Base-by-base conservation (phyloP, 495 filamentous ascomycete genomes). In the Lophiostoma macrostomum region DNA sequence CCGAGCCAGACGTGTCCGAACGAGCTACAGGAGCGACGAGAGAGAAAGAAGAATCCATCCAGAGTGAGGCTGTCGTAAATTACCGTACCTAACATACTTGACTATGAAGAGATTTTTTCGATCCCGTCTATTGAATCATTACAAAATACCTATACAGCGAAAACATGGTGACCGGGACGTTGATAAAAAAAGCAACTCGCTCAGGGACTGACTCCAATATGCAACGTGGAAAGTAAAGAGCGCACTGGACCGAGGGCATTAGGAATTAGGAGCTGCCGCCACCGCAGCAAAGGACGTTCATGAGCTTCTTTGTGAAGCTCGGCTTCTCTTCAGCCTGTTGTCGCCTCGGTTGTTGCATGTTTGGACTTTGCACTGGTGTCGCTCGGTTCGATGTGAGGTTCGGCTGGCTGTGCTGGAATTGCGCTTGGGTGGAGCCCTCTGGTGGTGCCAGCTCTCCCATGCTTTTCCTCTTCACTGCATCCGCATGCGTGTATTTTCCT, bases 351-450 rank as follows among this genome's bases (percentile, higher is more conserved):
- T 24, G 46, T 10, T 41, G 19, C 18, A 29, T 18, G 24, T 45
- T 51, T 20, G 44, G 49, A 14, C 50, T 44, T 27, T 43, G 52
- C 30, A 19, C 35, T 16, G 47, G 50, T 12, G 31, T 62, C 24
- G 42, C 39, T 46, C 58, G 14, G 31, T 49, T 56, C 30, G 34
- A 30, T 19, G 44, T 29, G 5, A 66, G 52, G 28, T 66, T 66
- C 19, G 24, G 51, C 43, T 56, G 50, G 48, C 56, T 60, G 53
- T 63, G 53, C 31, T 60, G 63, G 22, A 61, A 64, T 48, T 54
- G 51, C 35, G 63, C 63, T 32, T 50, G 35, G 18, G 55, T 66
- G 4, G 60, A 63, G 7, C 55, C 63, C 36, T 66, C 63, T 39
- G 63, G 60, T 30, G 56, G 42, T 32, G 56, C 47, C 16, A 64